These are phyloP conservation scores for Xerocomus amazonicus DNA, from an alignment of 1,284 basidiomycete genomes.

Conservation along the genomic window DNA sequence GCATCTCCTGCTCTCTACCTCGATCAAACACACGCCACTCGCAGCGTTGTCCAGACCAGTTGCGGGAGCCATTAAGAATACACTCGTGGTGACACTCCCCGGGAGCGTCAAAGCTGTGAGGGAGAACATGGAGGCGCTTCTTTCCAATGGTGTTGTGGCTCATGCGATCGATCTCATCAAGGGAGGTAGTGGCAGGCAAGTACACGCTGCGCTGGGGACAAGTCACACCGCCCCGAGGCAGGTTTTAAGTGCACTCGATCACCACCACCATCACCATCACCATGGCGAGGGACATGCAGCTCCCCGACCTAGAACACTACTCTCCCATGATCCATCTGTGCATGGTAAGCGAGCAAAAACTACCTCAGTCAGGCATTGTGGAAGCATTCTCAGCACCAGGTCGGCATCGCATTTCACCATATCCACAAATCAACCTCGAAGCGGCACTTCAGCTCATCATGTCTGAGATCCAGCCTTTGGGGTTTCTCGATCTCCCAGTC, in stretches of 20 bases:
- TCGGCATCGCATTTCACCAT: slow-evolving; percentile 73
- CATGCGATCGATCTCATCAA: slow-evolving; percentile 76
- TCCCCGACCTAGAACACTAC: slow-evolving; percentile 49
- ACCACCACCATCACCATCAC: slow-evolving; percentile 42
- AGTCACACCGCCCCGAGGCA: slow-evolving; percentile 13
- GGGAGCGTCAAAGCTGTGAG: slow-evolving; percentile 82
- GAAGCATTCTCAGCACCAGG: slow-evolving; percentile 47
- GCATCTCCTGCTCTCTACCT: slow-evolving; percentile 67
- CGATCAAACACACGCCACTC: slow-evolving; percentile 71
- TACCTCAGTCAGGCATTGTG: neutral
- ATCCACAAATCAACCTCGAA: slow-evolving; percentile 65
- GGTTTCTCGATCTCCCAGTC: slow-evolving; percentile 38
- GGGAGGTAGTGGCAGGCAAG: slow-evolving; percentile 61
- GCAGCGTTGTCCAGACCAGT: slow-evolving; percentile 81
- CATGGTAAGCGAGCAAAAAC: slow-evolving; percentile 45
- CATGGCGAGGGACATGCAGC: slow-evolving; percentile 42
- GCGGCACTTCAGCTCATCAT: slow-evolving; percentile 61
- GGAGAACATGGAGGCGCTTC: slow-evolving; percentile 68
- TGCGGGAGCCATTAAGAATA: slow-evolving; percentile 66
- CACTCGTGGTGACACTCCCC: slow-evolving; percentile 76
- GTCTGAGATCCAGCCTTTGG: slow-evolving; percentile 45
- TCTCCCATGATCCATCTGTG: slow-evolving; percentile 67
- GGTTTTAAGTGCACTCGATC: slow-evolving; percentile 20
- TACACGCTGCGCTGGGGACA: slow-evolving; percentile 49
- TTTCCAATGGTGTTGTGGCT: slow-evolving; percentile 52